Conservation (phyloP, 768 basidiomycete species). For the Collybia mongolica region DNA sequence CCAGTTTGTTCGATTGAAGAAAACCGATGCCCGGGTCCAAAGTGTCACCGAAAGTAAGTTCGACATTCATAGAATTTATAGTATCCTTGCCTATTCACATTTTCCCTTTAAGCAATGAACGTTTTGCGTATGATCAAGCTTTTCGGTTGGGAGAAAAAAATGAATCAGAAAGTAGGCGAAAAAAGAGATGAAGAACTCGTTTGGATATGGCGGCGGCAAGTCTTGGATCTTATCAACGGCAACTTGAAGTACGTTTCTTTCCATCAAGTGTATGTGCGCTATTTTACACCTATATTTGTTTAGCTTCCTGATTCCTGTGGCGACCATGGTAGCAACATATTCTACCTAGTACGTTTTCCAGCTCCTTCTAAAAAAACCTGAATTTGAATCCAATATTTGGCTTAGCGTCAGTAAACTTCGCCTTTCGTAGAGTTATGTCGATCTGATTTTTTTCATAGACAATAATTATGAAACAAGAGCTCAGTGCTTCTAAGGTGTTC, state of each 20-base stretch:
- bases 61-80: conserved; percentile 12
- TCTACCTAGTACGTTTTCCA: conserved; percentile 47
- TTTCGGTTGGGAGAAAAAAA: conserved; percentile 65
- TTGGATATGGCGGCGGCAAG: conserved; percentile 50
- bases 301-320: conserved; percentile 59
- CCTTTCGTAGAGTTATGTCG: neutral
- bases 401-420: conserved; percentile 8
- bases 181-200: conserved; percentile 62
- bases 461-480: conserved; percentile 35
- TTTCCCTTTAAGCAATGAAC: conserved; percentile 41
- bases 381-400: neutral
- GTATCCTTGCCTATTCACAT: conserved; percentile 11
- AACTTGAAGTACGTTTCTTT: conserved; percentile 36
- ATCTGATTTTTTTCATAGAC: conserved; percentile 23
- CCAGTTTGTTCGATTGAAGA: conserved; percentile 52
- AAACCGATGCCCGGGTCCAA: conserved; percentile 58
- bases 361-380: neutral
- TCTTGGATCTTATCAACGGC: conserved; percentile 46
- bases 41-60: conserved; percentile 56
- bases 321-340: conserved; percentile 67
- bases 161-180: conserved; percentile 48
- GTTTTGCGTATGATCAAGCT: conserved; percentile 70
- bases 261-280: neutral
- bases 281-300: neutral
- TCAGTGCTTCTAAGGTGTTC: conserved; percentile 46